Percentiles rank a stretch among this genome's conserved stretches.
These are phyloP conservation scores for Scenedesmus sp. DNA, from an alignment of 163 green algal genomes.

Conservation along the genomic window DNA sequence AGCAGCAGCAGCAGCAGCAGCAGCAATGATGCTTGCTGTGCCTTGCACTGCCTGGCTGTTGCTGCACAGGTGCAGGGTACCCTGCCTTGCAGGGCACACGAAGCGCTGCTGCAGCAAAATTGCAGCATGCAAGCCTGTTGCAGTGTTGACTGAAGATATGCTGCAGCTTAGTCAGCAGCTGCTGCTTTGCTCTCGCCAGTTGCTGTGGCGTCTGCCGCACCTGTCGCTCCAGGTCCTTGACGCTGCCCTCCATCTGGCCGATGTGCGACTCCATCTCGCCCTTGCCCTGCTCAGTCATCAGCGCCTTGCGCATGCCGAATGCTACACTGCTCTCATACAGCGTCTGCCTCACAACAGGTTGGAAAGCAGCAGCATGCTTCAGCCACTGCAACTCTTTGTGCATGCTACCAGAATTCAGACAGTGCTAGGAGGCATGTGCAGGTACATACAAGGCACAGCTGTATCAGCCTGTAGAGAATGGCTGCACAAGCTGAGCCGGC, in stretches of 20 bases:
- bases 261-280: slow-evolving; percentile 86
- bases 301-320: slow-evolving; percentile 91
- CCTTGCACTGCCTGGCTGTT: no score
- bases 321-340: slow-evolving; percentile 90
- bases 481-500: neutral
- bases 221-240: slow-evolving; percentile 82
- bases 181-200: neutral
- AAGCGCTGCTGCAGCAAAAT: neutral
- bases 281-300: slow-evolving; percentile 90
- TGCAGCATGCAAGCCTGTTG: no score
- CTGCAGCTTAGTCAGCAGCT: neutral
- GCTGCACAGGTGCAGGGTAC: no score
- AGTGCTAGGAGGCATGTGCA: neutral
- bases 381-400: neutral
- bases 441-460: neutral
- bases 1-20: no score
- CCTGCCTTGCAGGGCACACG: no score
- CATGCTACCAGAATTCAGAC: neutral
- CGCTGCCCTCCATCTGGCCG: slow-evolving; percentile 73
- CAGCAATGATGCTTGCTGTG: no score
- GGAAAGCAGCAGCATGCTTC: neutral
- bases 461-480: neutral
- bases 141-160: neutral
- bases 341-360: slow-evolving; percentile 67
- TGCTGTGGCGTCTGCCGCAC: slow-evolving; percentile 31